These are phyloP conservation scores for Thymus mandschuricus DNA, from an alignment of 257 asterid species.

Conservation along the genomic window DNA sequence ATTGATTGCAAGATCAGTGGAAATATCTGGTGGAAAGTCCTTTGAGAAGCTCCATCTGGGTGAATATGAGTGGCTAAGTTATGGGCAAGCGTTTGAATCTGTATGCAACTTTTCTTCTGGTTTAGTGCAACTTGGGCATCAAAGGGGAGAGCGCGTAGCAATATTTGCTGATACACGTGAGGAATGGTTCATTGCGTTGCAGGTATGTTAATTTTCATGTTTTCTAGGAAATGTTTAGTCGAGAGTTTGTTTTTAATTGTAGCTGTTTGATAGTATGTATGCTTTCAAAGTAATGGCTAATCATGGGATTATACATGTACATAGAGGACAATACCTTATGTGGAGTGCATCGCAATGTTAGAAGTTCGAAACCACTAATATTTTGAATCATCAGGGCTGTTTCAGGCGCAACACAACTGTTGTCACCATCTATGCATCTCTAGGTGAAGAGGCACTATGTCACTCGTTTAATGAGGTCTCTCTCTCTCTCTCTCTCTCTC, in stretches of 20 bases:
- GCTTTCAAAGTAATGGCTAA: background rate
- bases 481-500: slow-evolving; percentile 31
- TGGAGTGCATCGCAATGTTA: background rate
- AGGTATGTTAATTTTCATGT: slow-evolving; percentile 51
- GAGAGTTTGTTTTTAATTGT: slow-evolving; percentile 1
- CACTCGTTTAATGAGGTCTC: slow-evolving; percentile 92
- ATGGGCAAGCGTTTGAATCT: slow-evolving; percentile 73
- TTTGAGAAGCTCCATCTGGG: slow-evolving; percentile 98
- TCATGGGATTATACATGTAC: background rate
- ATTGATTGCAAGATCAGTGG: slow-evolving; percentile 71
- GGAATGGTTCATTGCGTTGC: slow-evolving; percentile 96
- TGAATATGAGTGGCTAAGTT: slow-evolving; percentile 88
- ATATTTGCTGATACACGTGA: slow-evolving; percentile 96
- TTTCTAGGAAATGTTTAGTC: background rate
- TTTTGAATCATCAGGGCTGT: slow-evolving; percentile 70
- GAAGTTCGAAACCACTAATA: slow-evolving; percentile 14
- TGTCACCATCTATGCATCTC: slow-evolving; percentile 94
- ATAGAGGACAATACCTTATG: slow-evolving; percentile 7
- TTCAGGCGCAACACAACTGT: slow-evolving; percentile 95
- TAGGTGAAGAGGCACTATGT: slow-evolving; percentile 97
- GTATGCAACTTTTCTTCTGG: slow-evolving; percentile 90
- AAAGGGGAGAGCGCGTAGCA: slow-evolving; percentile 85
- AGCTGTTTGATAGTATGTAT: slow-evolving; percentile 4
- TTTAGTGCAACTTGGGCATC: slow-evolving; percentile 84
- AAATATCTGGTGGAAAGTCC: slow-evolving; percentile 72